phyloP scores from a whole-genome alignment of 176 grass and related monocot genomes.

The Oryza coarctata region DNA sequence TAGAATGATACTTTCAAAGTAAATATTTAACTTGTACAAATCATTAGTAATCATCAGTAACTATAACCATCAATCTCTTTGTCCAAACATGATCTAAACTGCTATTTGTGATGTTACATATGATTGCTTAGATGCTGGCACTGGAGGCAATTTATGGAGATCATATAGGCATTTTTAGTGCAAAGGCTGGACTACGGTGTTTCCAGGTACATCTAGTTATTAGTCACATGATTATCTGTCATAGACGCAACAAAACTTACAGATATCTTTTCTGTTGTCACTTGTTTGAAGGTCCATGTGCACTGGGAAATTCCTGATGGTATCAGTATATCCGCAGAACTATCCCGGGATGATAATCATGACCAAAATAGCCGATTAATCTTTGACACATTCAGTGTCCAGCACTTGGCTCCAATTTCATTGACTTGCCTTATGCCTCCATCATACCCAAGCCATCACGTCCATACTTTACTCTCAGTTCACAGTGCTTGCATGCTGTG shows the following conservation, averaged over 20 bases:
- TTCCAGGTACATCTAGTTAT: slow-evolving; percentile 42
- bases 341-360: slow-evolving; percentile 6
- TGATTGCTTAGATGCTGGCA: slow-evolving; percentile 25
- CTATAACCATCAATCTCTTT: neutral
- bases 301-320: slow-evolving; percentile 40
- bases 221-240: neutral
- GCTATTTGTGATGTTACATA: neutral
- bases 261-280: neutral
- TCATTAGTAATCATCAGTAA: neutral
- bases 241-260: neutral
- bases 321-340: slow-evolving; percentile 26
- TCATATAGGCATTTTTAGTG: slow-evolving; percentile 27
- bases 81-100: neutral
- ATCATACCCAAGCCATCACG: slow-evolving; percentile 54
- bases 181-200: slow-evolving; percentile 30
- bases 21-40: neutral
- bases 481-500: slow-evolving; percentile 39
- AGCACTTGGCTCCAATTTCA: slow-evolving; percentile 44
- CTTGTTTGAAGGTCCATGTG: slow-evolving; percentile 32
- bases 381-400: slow-evolving; percentile 42
- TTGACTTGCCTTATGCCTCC: slow-evolving; percentile 57
- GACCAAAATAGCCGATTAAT: neutral
- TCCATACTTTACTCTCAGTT: slow-evolving; percentile 47
- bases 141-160: slow-evolving; percentile 59
- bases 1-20: neutral